Evolutionary conservation across 1,284 basidiomycete genomes (phyloP), one percentile per base, ranked within the genome.

Genomic region (Malassezia pachydermatis): DNA sequence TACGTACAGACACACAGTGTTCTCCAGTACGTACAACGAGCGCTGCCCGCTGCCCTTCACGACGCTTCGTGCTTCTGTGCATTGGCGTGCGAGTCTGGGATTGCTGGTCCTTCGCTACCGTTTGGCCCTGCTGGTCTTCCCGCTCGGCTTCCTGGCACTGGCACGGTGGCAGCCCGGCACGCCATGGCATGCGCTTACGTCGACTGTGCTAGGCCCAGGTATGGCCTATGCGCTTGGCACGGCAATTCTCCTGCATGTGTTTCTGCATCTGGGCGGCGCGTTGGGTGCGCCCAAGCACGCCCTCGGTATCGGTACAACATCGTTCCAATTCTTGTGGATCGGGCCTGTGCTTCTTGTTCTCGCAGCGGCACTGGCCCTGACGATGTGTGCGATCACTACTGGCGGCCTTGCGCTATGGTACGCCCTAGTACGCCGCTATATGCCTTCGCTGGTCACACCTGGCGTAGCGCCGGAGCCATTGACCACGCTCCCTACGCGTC

Each of bases 31-130:
- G 20, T 48, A 36, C 33, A n/a, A 17, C 32, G 22, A 22, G 10
- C n/a, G 38, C 6, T 65, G 62, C 24, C 39, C 46, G 1, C 43
- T 54, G 34, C 48, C 60, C 1, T 47, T 58, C 44, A 46, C 55
- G 7, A 28, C 37, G 9, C 51, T 70, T 16, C 53, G 45, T n/a
- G 25, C 63, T 32, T 48, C 41, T 0, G 38, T 65, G 20, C 54
- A 65, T 30, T 67, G 64, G 64, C 58, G 52, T 28, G 55, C 54
- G 1, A 63, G 62, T 14, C 50, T 58, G 5, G 67, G 60, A 0
- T 45, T 63, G 23, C 53, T 67, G 5, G 42, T 68, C 7, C 38
- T 64, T 40, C 62, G 65, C 19, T 70, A 67, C 45, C 57, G 67
- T 13, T 49, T 63, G 24, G 55, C 56, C 8, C 30, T 63, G 1